Evolutionary conservation across 1,284 basidiomycete species (phyloP).

Genomic region (Rhodotorula glutinis): DNA sequence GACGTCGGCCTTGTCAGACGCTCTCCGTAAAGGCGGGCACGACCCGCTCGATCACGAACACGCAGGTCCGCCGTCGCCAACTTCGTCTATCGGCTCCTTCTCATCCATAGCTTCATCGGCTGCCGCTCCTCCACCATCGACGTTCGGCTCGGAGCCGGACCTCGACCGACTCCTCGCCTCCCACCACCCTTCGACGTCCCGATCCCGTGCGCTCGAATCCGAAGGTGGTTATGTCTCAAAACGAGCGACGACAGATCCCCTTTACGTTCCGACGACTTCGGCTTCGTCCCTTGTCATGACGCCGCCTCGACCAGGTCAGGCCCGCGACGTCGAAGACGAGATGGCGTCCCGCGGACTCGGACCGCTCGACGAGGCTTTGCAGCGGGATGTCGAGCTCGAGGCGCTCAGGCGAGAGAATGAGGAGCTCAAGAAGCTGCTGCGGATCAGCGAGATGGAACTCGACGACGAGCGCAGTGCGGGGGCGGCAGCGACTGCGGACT

Average conservation of each 20-base stretch:
- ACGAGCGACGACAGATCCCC: slow-evolving; percentile 12
- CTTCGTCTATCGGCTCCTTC: slow-evolving; percentile 10
- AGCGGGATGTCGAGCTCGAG: slow-evolving; percentile 76
- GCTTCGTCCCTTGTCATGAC: slow-evolving; percentile 28
- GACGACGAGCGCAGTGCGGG: slow-evolving; percentile 45
- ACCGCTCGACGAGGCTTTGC: slow-evolving; percentile 70
- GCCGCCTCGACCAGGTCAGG: slow-evolving; percentile 22
- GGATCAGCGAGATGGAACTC: slow-evolving; percentile 44
- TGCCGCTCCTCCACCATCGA: neutral
- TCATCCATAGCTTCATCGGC: slow-evolving; percentile 9
- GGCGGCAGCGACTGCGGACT: neutral
- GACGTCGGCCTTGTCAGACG: slow-evolving; percentile 1
- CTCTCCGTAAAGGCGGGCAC: neutral
- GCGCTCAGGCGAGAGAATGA: slow-evolving; percentile 77
- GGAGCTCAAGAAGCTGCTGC: slow-evolving; percentile 56
- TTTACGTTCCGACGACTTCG: slow-evolving; percentile 37
- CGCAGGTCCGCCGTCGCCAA: slow-evolving; percentile 12
- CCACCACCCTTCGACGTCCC: slow-evolving; percentile 22
- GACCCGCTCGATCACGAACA: neutral
- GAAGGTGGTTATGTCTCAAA: slow-evolving; percentile 40
- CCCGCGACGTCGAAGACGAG: slow-evolving; percentile 46
- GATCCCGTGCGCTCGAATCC: slow-evolving; percentile 16
- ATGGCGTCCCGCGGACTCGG: slow-evolving; percentile 46
- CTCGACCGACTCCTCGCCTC: slow-evolving; percentile 24
- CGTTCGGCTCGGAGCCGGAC: neutral